These are phyloP conservation scores for Aspergillus fischeri DNA, from an alignment of 2,329 filamentous ascomycete species.

Conservation along the genomic window DNA sequence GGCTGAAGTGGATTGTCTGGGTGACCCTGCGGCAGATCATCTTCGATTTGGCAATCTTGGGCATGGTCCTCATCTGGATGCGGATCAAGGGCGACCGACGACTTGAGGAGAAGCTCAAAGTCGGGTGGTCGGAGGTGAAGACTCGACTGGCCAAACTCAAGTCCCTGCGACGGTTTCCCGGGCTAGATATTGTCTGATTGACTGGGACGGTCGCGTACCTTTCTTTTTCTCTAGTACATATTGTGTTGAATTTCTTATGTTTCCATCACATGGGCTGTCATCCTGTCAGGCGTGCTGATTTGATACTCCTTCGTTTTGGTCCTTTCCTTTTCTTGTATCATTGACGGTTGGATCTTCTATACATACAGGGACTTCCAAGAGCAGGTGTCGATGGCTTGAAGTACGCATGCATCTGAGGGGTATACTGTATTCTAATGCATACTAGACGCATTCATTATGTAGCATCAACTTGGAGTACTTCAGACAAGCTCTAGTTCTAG, in stretches of 20 bases:
- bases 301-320: neutral
- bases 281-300: neutral
- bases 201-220: slow-evolving; percentile 1
- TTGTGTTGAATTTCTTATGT: slow-evolving; percentile 13
- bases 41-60: slow-evolving; percentile 60
- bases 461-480: neutral
- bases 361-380: neutral
- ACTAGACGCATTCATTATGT: neutral
- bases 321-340: neutral
- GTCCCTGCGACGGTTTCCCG: slow-evolving; percentile 18
- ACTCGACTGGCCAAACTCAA: slow-evolving; percentile 26
- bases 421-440: neutral
- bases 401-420: neutral
- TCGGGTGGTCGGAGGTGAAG: slow-evolving; percentile 32
- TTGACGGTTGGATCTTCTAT: slow-evolving; percentile 6
- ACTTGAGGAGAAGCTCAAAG: slow-evolving; percentile 36
- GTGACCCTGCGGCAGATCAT: slow-evolving; percentile 67
- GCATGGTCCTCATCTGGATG: slow-evolving; percentile 38
- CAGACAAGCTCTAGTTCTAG: neutral
- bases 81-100: slow-evolving; percentile 40
- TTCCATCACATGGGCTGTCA: neutral
- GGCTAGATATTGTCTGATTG: slow-evolving; percentile 24
- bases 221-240: slow-evolving; percentile 24
- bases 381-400: neutral
- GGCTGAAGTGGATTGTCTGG: slow-evolving; percentile 69